Evolutionary conservation across 2,329 filamentous ascomycete species (phyloP), one percentile per base, ranked within the genome.

Genomic region (Ceratocystiopsis minuta): DNA sequence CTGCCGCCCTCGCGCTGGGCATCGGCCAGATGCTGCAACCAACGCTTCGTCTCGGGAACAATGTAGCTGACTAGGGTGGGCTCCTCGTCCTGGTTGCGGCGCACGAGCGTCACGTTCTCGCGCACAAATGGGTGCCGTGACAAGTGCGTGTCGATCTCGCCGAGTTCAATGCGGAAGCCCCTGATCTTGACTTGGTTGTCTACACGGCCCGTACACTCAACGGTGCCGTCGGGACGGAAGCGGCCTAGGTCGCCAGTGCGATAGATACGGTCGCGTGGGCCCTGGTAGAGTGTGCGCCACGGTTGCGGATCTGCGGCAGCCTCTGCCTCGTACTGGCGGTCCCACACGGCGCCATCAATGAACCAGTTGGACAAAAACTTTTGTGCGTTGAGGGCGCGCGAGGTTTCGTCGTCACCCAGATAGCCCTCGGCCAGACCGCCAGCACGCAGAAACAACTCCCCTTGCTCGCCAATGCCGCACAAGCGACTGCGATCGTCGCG

Each of bases 151-250:
- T 96, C 87, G 50, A 96, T 95, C 50, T 96, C 90, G 48, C 80
- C 80, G 37, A 96, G 75, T 61, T 98, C 90, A 50, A 98, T 93
- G 46, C 88, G 72, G 68, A 95, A 96, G 1, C 88, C 88, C 46
- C 90, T 80, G 49, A 96, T 88, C 66, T 96, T 98, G 63, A 95
- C 83, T 56, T 96, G 48, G 18, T 35, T 38, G 54, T 96, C 88
- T 18, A 76, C 77, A 45, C 90, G 71, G 17, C 88, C 88, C 11
- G 80, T 54, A 77, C 82, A 53, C 81, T 80, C 12, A 85, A 35
- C 43, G 79, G 49, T 79, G 77, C 33, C 82, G 84, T 9, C 61
- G 59, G 37, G 75, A 68, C 2, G 72, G 54, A 82, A 87, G 44
- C 76, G 66, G 4, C 88, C 88, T 4, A 98, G 63, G 56, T 96